Percentiles rank a stretch among this genome's conserved stretches.
phyloP scores from a whole-genome alignment of 2,329 filamentous ascomycete genomes.

The Dryadomyces sulphureus region DNA sequence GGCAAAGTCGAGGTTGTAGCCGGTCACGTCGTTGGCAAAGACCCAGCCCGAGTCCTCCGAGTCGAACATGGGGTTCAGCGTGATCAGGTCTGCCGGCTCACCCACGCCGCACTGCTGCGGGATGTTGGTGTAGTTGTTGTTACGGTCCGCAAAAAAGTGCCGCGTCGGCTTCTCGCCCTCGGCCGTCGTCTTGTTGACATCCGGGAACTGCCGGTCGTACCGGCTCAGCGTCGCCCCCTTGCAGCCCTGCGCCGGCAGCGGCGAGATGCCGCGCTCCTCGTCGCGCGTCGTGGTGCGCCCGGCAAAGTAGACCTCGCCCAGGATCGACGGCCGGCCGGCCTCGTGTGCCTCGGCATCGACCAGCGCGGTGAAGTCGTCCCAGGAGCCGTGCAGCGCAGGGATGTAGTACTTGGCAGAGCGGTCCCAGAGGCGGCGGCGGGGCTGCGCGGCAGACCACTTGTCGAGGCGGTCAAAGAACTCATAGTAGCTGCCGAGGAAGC shows the following conservation, averaged over 20 bases:
- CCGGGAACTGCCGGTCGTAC: constrained; percentile 6
- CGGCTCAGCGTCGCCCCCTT: constrained; percentile 26
- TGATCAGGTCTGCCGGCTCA: constrained; percentile 62
- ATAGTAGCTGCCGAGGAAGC: constrained; percentile 51
- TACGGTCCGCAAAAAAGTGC: constrained; percentile 9
- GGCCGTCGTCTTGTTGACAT: constrained; percentile 1
- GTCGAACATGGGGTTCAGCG: constrained; percentile 64
- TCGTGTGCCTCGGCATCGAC: constrained; percentile 45
- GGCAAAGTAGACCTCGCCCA: constrained; percentile 48
- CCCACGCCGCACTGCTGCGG: constrained; percentile 47
- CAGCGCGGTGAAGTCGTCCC: constrained; percentile 55
- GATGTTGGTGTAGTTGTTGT: constrained; percentile 11
- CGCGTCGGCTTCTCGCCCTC: constrained; percentile 1
- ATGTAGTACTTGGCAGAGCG: constrained; percentile 65
- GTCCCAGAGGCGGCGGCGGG: constrained; percentile 63
- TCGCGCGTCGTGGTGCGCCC: constrained; percentile 31
- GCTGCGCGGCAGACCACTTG: constrained; percentile 52
- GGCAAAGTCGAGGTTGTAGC: constrained; percentile 39
- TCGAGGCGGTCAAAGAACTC: constrained; percentile 57
- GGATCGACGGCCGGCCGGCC: constrained; percentile 40
- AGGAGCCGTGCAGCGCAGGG: constrained; percentile 51
- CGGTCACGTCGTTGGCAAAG: constrained; percentile 54
- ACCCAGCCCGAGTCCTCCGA: constrained; percentile 58
- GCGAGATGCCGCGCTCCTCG: constrained; percentile 35
- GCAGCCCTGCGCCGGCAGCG: constrained; percentile 38